Evolutionary conservation across 1,139 yeast species (phyloP), one percentile per base, ranked within the genome.

Genomic region (Suhomyces yuchorum): DNA sequence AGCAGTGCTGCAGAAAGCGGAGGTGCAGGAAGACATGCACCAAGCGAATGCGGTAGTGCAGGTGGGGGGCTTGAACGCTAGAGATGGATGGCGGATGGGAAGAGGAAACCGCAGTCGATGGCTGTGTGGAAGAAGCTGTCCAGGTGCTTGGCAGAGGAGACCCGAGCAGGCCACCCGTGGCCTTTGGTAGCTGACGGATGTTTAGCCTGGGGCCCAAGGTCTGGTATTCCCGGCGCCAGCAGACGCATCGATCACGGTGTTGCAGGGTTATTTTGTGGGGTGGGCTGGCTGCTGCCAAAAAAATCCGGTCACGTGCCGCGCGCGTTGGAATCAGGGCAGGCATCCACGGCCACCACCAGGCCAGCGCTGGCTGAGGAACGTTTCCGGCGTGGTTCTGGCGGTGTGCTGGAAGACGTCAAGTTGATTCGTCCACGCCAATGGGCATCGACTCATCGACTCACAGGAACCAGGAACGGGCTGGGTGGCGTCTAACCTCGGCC

Each of bases 241-340:
- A 20, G 7, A 4, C 23, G 7, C 23, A 5, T 8, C 12, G 12
- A 26, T 26, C n/a, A 12, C 30, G 12, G 8, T 5, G 30, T 26
- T 12, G 30, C 30, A 26, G 30, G 18, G 34, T 12, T 24, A 30
- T 28, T 39, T 28, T 30, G 42, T 30, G 20, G 42, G 36, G 34
- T 32, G 18, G 34, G 42, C 42, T 39, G 42, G 42, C 36, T 39
- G 28, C 18, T 9, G 19, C 17, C 36, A n/a, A 20, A 18, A 18
- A 12, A 4, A 17, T 6, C 14, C 6, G 37, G 37, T 22, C 39
- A 37, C 39, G 33, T 41, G 43, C 28, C 26, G 14, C 30, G 22
- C 14, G 37, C 19, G 32, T 7, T 19, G 5, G n/a, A 33, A 7
- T 28, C 24, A n/a, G 26, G 43, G 38, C 22, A 20, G 23, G 11